Conservation (phyloP, 352 stramenopile genomes). For the Phytophthora palmivora region DNA sequence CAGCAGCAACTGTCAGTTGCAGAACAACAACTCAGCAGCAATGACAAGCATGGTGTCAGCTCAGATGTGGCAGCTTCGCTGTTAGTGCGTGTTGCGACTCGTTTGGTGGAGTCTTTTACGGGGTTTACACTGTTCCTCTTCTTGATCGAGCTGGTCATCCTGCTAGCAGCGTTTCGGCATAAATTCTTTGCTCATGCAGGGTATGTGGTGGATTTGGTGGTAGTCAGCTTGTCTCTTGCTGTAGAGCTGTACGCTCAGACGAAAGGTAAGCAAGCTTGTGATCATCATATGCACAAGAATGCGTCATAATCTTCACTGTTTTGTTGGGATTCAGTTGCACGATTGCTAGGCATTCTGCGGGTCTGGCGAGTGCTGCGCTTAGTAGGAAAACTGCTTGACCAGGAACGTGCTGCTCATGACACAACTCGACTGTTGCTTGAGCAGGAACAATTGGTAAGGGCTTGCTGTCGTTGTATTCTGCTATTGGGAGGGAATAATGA, state of each 20-base stretch:
- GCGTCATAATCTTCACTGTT: not conserved
- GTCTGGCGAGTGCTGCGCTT: slow-evolving; percentile 72
- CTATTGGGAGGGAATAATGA: not conserved
- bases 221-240: slow-evolving; percentile 41
- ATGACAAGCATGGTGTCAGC: slow-evolving; percentile 3
- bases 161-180: slow-evolving; percentile 49
- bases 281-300: not conserved
- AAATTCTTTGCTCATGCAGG: slow-evolving; percentile 66
- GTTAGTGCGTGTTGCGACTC: slow-evolving; percentile 25
- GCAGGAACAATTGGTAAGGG: slow-evolving; percentile 51
- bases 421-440: slow-evolving; percentile 48
- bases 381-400: slow-evolving; percentile 54
- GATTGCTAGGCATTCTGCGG: slow-evolving; percentile 59
- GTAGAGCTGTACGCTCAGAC: slow-evolving; percentile 62
- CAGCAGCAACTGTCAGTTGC: slow-evolving; percentile 35
- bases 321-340: slow-evolving; percentile 37
- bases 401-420: slow-evolving; percentile 53
- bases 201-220: slow-evolving; percentile 56
- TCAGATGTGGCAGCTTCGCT: slow-evolving; percentile 7
- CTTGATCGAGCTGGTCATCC: slow-evolving; percentile 55
- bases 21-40: slow-evolving; percentile 17
- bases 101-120: slow-evolving; percentile 58
- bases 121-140: slow-evolving; percentile 74
- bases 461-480: no score
- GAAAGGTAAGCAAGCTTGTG: slow-evolving; percentile 51